These are phyloP conservation scores for Suillus subalutaceus DNA, from an alignment of 768 basidiomycete species.

Conservation along the genomic window DNA sequence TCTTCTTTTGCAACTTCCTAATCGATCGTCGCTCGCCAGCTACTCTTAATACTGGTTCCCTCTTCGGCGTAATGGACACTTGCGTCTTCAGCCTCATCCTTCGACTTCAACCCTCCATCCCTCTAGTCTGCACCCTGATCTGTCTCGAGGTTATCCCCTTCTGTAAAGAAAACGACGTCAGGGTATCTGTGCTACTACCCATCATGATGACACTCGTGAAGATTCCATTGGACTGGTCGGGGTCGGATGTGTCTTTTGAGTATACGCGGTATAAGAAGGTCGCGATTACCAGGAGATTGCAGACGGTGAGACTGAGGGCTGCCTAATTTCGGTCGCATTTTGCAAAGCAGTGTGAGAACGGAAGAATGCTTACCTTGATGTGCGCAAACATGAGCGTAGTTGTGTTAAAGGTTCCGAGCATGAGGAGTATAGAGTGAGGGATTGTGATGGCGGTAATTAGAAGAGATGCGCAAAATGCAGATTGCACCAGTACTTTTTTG, in stretches of 20 bases:
- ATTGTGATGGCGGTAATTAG: slow-evolving; percentile 23
- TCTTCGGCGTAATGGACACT: neutral
- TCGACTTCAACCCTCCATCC: neutral
- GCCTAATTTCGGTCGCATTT: slow-evolving; percentile 15
- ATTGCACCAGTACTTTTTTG: slow-evolving; percentile 22
- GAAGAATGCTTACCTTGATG: slow-evolving; percentile 22
- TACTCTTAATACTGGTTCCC: neutral
- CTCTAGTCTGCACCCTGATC: neutral
- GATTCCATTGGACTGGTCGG: slow-evolving; percentile 6
- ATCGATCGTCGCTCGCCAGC: neutral
- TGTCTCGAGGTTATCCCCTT: slow-evolving; percentile 33
- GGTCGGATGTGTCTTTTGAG: slow-evolving; percentile 4
- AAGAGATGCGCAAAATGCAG: slow-evolving; percentile 23
- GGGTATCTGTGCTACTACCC: neutral
- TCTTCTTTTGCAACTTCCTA: neutral
- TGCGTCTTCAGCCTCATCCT: neutral
- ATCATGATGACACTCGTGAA: neutral
- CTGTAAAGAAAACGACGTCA: neutral
- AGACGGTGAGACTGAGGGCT: slow-evolving; percentile 27
- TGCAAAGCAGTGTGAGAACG: neutral
- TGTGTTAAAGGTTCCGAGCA: neutral
- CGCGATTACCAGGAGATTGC: slow-evolving; percentile 30
- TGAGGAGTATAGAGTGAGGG: slow-evolving; percentile 18
- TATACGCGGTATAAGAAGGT: slow-evolving; percentile 23
- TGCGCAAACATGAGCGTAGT: slow-evolving; percentile 24